Conservation (phyloP, 1,139 yeast species). For the Pichia terricola region DNA sequence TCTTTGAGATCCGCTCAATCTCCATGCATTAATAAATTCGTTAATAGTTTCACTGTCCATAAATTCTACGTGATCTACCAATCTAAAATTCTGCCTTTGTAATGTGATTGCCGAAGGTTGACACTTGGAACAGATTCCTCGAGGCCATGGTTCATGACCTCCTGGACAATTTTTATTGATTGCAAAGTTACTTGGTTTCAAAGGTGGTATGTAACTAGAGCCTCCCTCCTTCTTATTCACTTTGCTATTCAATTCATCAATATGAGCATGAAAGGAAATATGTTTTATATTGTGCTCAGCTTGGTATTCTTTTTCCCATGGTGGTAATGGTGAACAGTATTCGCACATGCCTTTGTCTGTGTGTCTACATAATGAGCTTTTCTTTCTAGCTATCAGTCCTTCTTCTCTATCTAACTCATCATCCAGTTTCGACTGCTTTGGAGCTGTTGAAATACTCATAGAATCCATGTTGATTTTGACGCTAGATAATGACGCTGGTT, state of each 20-base stretch:
- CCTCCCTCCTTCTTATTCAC: conserved; percentile 55
- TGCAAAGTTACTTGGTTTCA: conserved; percentile 59
- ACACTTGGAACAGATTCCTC: conserved; percentile 93
- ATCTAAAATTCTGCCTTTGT: conserved; percentile 81
- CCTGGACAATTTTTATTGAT: conserved; percentile 58
- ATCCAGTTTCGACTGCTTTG: conserved; percentile 49
- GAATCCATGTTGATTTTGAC: too few relatives aligned
- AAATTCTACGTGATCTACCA: conserved; percentile 97
- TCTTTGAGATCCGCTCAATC: conserved; percentile 79
- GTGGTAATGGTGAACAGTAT: conserved; percentile 90
- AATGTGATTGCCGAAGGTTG: conserved; percentile 93
- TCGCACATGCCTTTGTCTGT: conserved; percentile 97
- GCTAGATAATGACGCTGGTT: background rate
- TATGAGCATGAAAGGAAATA: conserved; percentile 74
- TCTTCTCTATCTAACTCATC: conserved; percentile 52
- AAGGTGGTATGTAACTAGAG: conserved; percentile 71
- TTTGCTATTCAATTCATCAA: conserved; percentile 61
- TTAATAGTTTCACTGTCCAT: conserved; percentile 66
- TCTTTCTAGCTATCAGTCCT: conserved; percentile 64
- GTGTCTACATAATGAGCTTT: conserved; percentile 68
- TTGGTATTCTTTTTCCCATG: conserved; percentile 79
- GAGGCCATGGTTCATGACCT: conserved; percentile 92
- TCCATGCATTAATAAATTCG: conserved; percentile 83
- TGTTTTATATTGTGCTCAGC: conserved; percentile 77
- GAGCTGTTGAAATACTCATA: too few relatives aligned